These are phyloP conservation scores for Nyctanthes arbortristis DNA, from an alignment of 257 asterid species.

Conservation along the genomic window DNA sequence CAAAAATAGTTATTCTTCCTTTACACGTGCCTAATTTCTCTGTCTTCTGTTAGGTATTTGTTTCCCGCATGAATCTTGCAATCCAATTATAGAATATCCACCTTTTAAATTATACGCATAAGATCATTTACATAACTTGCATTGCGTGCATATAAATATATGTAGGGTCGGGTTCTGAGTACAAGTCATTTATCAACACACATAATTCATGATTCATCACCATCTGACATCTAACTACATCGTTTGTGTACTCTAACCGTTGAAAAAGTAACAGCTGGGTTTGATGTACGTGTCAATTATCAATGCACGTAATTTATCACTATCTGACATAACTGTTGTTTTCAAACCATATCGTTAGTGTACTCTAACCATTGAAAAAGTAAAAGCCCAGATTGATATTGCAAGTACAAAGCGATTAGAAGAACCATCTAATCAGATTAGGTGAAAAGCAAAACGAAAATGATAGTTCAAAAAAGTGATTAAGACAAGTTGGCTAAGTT, in stretches of 20 bases:
- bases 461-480: constrained; percentile 33
- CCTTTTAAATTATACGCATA: neutral
- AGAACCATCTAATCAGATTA: neutral
- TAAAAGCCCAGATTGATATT: too few species aligned
- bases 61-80: constrained; percentile 36
- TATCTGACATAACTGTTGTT: too few species aligned
- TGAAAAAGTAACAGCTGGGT: too few species aligned
- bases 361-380: too few species aligned
- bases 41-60: constrained; percentile 42
- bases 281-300: too few species aligned
- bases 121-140: neutral
- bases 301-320: too few species aligned
- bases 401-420: too few species aligned
- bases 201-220: neutral
- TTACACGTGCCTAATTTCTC: constrained; percentile 45
- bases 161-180: too few species aligned
- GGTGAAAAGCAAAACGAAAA: constrained; percentile 26
- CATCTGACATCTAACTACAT: neutral
- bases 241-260: too few species aligned
- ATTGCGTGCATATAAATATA: neutral
- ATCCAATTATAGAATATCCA: constrained; percentile 15
- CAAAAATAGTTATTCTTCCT: constrained; percentile 15
- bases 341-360: too few species aligned
- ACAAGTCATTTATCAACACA: neutral
- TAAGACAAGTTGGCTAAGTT: constrained; percentile 26